Evolutionary conservation across 208 protist species (phyloP).

Genomic region (Dictyostelium gargantuum): DNA sequence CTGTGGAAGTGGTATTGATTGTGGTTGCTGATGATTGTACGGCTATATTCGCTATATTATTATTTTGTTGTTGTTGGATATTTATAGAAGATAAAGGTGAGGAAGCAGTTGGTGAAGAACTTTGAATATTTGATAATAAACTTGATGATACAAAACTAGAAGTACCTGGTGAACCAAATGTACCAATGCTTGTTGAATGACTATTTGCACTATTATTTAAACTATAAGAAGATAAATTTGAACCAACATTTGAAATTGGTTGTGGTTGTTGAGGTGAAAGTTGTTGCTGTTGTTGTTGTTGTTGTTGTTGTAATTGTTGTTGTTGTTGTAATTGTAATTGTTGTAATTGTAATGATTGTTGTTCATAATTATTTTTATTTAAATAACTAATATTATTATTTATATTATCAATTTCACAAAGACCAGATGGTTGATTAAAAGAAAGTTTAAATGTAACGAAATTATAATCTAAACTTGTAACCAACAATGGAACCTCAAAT

Average conservation of each 20-base stretch:
- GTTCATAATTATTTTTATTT: neutral
- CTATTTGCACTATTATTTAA: conserved; percentile 1
- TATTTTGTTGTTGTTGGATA: neutral
- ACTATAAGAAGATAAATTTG: neutral
- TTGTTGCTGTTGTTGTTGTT: neutral
- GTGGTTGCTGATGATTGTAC: neutral
- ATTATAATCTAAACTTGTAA: conserved; percentile 38
- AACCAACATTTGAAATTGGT: neutral
- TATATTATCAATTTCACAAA: conserved; percentile 14
- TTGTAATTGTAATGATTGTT: neutral
- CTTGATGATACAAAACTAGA: neutral
- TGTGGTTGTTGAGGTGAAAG: neutral
- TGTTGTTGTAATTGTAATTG: neutral
- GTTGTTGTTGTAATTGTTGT: neutral
- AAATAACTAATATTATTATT: neutral
- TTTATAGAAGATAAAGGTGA: neutral
- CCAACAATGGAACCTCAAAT: conserved; percentile 6
- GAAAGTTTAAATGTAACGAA: neutral
- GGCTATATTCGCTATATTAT: too few relatives aligned
- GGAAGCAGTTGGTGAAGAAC: neutral
- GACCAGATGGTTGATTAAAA: neutral
- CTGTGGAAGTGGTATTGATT: neutral
- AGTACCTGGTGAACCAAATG: neutral
- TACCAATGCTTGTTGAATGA: neutral
- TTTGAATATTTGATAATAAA: neutral